Base-by-base conservation (phyloP, 176 grass and related monocot species). In the Aegilops umbellulata region DNA sequence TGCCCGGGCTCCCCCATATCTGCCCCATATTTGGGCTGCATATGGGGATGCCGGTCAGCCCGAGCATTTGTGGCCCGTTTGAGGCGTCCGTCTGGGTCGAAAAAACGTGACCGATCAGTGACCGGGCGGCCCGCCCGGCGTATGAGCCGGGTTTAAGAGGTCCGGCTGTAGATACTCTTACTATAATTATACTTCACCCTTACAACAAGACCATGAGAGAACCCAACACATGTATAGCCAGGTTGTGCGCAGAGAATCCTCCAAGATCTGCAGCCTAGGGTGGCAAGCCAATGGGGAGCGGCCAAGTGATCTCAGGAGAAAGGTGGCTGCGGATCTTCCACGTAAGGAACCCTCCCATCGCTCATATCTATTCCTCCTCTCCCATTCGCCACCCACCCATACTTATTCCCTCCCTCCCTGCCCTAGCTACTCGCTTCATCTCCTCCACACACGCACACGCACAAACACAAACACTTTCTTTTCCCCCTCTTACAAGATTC, bases 281-380 rank as follows among this genome's bases (percentile, higher is more conserved):
- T 73, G 7, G 70, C 25, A 2, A 32, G 32, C 84, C 74, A 68
- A 80, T 87, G 46, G 32, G 57, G 58, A 83, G 17, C 7, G 14
- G 85, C 62, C 85, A 91, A 81, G 64, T 47, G 81, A 85, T 88
- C 81, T 34, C 10, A 29, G 15, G 14, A 38, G 49, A 85, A 85
- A 85, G 81, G 86, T 91, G 90, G 90, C 71, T 85, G 76, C 39
- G 77, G 70, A 88, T 84, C 82, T 39, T 55, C 90, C 90, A 91
- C 89, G 89, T 88, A 87, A 81, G 86, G 68, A 85, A 85, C 26
- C 62, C 77, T 38, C 77, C 69, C 77, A 57, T 88, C 85, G 42
- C 42, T 85, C 89, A 88, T 41, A 85, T 85, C 82, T 85, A 24
- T 91, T 42, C 47, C 82, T 41, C 69, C 63, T 0, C 63, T 69